Evolutionary conservation across 2,329 filamentous ascomycete species (phyloP).

Genomic region (Colletotrichum musicola): DNA sequence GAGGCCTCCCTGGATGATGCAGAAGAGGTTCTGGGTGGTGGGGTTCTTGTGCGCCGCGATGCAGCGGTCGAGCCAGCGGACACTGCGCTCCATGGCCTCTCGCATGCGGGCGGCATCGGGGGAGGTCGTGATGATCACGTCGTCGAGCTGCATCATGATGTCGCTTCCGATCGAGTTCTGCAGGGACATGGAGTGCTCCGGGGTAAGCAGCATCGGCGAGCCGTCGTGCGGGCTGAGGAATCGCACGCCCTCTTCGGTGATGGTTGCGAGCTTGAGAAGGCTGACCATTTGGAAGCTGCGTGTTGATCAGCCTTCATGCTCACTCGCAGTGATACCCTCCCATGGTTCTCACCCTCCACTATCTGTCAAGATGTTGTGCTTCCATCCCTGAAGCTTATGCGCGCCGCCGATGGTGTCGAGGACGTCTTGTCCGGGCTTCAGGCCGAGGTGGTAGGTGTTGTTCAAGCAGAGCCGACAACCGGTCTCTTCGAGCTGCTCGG

Average conservation of each 20-base stretch:
- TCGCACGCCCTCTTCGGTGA: constrained; percentile 95
- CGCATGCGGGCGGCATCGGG: constrained; percentile 89
- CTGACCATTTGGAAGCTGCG: constrained; percentile 99
- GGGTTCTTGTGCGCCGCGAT: constrained; percentile 90
- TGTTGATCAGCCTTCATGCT: constrained; percentile 24
- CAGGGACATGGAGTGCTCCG: constrained; percentile 94
- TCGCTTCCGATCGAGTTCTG: constrained; percentile 98
- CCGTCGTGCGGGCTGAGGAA: constrained; percentile 98
- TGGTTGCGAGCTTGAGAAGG: constrained; percentile 88
- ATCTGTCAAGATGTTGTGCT: constrained; percentile 91
- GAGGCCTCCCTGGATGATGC: constrained; percentile 96
- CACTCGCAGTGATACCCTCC: neutral
- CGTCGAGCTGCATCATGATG: constrained; percentile 99
- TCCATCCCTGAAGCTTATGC: constrained; percentile 95
- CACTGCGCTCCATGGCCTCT: constrained; percentile 93
- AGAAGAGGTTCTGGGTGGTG: constrained; percentile 91
- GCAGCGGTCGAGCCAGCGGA: constrained; percentile 96
- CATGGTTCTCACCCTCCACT: constrained; percentile 71
- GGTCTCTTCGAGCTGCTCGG: constrained; percentile 90
- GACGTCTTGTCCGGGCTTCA: constrained; percentile 93
- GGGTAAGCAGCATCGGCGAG: constrained; percentile 94
- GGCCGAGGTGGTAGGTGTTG: constrained; percentile 96
- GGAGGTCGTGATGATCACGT: constrained; percentile 96
- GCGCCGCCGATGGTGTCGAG: constrained; percentile 91
- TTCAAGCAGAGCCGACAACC: constrained; percentile 93